Evolutionary conservation across 371 early-diverging fungal genomes (phyloP), one percentile per base, ranked within the genome.

Genomic region (Dentiscutata heterogama): DNA sequence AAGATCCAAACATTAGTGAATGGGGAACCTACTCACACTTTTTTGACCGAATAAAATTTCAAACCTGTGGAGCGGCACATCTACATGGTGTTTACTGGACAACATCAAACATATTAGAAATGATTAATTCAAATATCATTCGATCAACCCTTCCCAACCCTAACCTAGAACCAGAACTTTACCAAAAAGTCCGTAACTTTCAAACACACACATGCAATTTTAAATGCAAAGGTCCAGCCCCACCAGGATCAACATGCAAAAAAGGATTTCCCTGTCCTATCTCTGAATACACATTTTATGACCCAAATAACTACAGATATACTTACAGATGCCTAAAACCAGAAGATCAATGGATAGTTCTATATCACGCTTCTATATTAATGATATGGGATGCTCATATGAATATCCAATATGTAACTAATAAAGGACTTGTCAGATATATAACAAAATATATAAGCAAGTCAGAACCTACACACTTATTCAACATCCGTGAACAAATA

Each of bases 381-480:
- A 22, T 73, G 51, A 27, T 56, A 29, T 73, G 73, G 25, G 6
- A 73, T 46, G 53, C 20, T 4, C 53, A 72, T 51, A 46, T 14
- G 20, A 46, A 22, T 72, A 25, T 72, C 29, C 42, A 46, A 39
- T 72, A 72, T 72, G 72, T 72, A 22, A 72, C 72, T 27, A 50
- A 42, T 20, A 50, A 11, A 13, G 10, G 13, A 5, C 50, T 72
- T 53, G 72, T 22, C 7, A 16, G 29, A 46, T 72, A 72, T 51
- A 54, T 72, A 5, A 72, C 53, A 72, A 72, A 72, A 72, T 72
- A 72, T 54, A 35, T 72, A 7, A 54, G 27, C 22, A 72, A 72
- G 50, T 18, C 72, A 50, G 72, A 72, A n/a, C 72, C 46, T 50
- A 50, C 50, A 29, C 16, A 51, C 11, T 22, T 51, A 29, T 73